Evolutionary conservation across 768 basidiomycete species (phyloP).

Genomic region (Leucosporidium creatinivorum): DNA sequence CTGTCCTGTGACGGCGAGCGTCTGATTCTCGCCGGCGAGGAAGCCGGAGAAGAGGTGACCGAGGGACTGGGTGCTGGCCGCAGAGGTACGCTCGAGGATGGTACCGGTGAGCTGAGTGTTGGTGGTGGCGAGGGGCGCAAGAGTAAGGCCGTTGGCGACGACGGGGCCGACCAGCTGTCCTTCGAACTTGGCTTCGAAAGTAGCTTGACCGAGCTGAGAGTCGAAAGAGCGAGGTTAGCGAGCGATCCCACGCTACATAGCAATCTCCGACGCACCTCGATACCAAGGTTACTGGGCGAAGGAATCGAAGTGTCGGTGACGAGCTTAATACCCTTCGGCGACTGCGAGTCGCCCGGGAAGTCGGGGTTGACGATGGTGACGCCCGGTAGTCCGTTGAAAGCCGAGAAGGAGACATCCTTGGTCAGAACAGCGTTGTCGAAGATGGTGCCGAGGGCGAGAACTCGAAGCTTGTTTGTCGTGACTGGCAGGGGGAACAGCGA

Average conservation of each 20-base stretch:
- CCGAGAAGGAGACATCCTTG: conserved; percentile 47
- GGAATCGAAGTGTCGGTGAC: conserved; percentile 31
- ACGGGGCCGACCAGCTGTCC: conserved; percentile 55
- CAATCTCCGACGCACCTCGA: no score
- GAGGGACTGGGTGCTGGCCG: conserved; percentile 46
- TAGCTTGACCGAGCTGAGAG: conserved; percentile 48
- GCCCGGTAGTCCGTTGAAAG: conserved; percentile 63
- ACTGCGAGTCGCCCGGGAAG: conserved; percentile 45
- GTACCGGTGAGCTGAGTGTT: conserved; percentile 48
- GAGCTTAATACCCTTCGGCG: conserved; percentile 19
- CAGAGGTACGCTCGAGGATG: conserved; percentile 13
- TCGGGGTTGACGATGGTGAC: conserved; percentile 60
- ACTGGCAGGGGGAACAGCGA: conserved; percentile 52
- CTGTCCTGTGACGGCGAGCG: conserved; percentile 54
- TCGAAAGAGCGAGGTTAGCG: no score
- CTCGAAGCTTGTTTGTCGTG: conserved; percentile 56
- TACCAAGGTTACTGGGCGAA: conserved; percentile 53
- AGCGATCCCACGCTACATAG: no score
- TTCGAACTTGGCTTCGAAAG: conserved; percentile 58
- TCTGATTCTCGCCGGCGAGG: conserved; percentile 58
- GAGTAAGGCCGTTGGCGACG: conserved; percentile 48
- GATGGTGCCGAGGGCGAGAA: conserved; percentile 60
- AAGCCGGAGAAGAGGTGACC: conserved; percentile 62
- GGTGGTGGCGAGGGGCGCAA: conserved; percentile 50
- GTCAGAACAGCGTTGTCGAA: conserved; percentile 59